Conservation (phyloP, 305 asterid species). For the Solanum hybrid region DNA sequence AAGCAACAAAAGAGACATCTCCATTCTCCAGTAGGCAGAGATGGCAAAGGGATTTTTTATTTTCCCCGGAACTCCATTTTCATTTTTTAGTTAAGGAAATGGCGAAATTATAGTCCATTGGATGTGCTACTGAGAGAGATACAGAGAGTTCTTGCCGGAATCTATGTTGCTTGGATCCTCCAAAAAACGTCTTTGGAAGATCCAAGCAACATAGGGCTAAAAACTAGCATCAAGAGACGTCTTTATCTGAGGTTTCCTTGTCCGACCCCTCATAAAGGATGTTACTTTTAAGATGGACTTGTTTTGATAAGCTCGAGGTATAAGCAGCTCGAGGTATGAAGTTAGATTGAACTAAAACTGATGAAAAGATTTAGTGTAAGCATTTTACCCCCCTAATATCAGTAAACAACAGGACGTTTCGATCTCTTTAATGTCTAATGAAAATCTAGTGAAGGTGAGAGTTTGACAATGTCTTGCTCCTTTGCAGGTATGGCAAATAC, state of each 20-base stretch:
- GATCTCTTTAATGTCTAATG: background rate
- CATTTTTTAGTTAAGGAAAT: background rate
- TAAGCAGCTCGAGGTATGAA: background rate
- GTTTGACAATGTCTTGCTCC: background rate
- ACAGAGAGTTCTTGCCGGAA: background rate
- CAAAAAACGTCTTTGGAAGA: background rate
- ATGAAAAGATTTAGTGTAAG: background rate
- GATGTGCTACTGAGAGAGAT: background rate
- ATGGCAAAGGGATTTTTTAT: background rate
- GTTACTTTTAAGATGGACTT: background rate
- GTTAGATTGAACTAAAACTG: background rate
- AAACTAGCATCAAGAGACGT: background rate
- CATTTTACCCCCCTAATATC: background rate
- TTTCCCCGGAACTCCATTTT: background rate
- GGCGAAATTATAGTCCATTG: background rate
- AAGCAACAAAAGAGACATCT: background rate
- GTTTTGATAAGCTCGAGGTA: background rate
- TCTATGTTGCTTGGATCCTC: background rate
- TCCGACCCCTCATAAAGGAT: background rate
- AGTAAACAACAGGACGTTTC: background rate
- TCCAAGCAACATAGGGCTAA: background rate
- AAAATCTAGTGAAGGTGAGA: background rate
- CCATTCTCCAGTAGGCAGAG: background rate
- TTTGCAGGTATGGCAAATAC: conserved; percentile 80
- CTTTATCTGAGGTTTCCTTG: background rate